Evolutionary conservation across 441 rosid species (phyloP).

Genomic region (Bruguiera hainesii): DNA sequence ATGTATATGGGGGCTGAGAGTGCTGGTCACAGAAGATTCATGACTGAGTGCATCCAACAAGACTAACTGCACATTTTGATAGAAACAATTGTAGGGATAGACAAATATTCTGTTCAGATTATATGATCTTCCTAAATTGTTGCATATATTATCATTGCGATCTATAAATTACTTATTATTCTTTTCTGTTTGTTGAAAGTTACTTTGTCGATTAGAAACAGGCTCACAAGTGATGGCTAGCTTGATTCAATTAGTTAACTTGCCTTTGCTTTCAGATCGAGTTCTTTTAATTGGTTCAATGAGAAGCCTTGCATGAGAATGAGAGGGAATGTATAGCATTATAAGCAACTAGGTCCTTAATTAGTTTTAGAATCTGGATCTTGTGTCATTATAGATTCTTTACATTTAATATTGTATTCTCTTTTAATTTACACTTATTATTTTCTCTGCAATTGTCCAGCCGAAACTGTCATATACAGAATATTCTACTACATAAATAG

Average conservation of each 20-base stretch:
- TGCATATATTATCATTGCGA: background rate
- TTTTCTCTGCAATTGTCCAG: slow-evolving; percentile 41
- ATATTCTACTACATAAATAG: slow-evolving; percentile 91
- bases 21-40: no score
- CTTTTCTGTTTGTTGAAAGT: no score
- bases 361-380: slow-evolving; percentile 6
- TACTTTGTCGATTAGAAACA: background rate
- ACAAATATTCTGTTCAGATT: no score
- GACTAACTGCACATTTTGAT: no score
- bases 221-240: slow-evolving; percentile 1
- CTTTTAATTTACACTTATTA: slow-evolving; percentile 21
- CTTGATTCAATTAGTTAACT: background rate
- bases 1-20: no score
- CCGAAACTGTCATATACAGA: slow-evolving; percentile 97
- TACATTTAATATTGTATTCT: slow-evolving; percentile 4
- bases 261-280: background rate
- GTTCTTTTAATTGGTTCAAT: background rate
- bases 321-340: slow-evolving; percentile 3
- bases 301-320: background rate
- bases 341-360: background rate
- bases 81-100: no score
- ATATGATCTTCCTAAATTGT: no score
- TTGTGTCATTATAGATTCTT: background rate
- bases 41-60: no score
- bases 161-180: background rate